phyloP scores from a whole-genome alignment of 805 yeast genomes.

The Jamesozyma piceae region DNA sequence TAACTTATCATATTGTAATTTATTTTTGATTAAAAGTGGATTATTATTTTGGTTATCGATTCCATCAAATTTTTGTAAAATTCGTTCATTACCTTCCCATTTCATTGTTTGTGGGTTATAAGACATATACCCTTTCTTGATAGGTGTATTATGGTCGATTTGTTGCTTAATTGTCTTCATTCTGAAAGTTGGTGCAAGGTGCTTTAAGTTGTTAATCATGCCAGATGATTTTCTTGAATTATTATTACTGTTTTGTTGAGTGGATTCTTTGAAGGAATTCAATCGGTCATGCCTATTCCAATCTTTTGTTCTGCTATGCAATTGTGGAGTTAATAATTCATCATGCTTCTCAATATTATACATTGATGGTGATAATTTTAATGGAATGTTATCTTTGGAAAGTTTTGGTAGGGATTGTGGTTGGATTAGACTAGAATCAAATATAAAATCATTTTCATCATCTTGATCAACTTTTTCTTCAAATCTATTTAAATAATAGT shows the following conservation, averaged over 20 bases:
- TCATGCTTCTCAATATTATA: constrained; percentile 23
- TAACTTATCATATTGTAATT: constrained; percentile 2
- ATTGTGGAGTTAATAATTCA: constrained; percentile 22
- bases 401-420: constrained; percentile 21
- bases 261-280: constrained; percentile 17
- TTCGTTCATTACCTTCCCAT: constrained; percentile 27
- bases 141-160: constrained; percentile 28
- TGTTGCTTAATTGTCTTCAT: constrained; percentile 29
- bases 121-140: constrained; percentile 24
- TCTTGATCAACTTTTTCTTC: constrained; percentile 11
- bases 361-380: constrained; percentile 20
- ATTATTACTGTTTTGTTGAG: neutral
- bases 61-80: constrained; percentile 19
- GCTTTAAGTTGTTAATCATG: neutral
- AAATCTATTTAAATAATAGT: constrained; percentile 8
- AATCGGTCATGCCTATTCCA: constrained; percentile 14
- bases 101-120: constrained; percentile 25
- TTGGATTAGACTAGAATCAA: constrained; percentile 20
- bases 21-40: constrained; percentile 17
- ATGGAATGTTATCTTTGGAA: constrained; percentile 5
- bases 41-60: constrained; percentile 17
- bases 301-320: constrained; percentile 18
- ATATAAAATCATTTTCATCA: constrained; percentile 15
- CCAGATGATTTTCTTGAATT: constrained; percentile 1
- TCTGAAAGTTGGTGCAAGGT: constrained; percentile 9